These are phyloP conservation scores for Trichophyton simii DNA, from an alignment of 2,329 filamentous ascomycete genomes.

Conservation along the genomic window DNA sequence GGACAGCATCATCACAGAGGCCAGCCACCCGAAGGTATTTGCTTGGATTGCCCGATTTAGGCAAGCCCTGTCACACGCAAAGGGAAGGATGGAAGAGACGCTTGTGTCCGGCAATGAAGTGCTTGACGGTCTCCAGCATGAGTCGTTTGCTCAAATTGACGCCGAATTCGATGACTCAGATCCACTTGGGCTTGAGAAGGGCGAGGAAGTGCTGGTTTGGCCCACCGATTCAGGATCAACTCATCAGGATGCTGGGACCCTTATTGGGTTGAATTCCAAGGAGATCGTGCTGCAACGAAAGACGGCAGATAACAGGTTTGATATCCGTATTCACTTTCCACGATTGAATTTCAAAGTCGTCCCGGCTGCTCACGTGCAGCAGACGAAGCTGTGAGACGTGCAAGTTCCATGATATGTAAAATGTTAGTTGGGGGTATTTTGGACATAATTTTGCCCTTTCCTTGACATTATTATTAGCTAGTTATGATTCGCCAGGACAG, in stretches of 20 bases:
- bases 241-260: slow-evolving; percentile 46
- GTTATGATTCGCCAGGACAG: neutral
- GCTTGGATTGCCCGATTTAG: slow-evolving; percentile 54
- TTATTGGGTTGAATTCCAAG: slow-evolving; percentile 40
- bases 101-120: slow-evolving; percentile 41
- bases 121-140: slow-evolving; percentile 25
- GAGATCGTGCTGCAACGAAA: slow-evolving; percentile 49
- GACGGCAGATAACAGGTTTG: slow-evolving; percentile 27
- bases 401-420: neutral
- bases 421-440: neutral
- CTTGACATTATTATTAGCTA: neutral
- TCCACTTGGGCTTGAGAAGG: slow-evolving; percentile 41
- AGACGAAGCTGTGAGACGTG: neutral
- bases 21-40: slow-evolving; percentile 47
- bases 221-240: slow-evolving; percentile 50
- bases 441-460: neutral
- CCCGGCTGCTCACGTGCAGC: slow-evolving; percentile 1
- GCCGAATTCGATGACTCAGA: slow-evolving; percentile 39
- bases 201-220: slow-evolving; percentile 45
- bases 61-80: slow-evolving; percentile 34
- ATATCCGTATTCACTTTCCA: slow-evolving; percentile 49
- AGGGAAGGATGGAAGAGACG: slow-evolving; percentile 27
- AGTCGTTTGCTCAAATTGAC: slow-evolving; percentile 37
- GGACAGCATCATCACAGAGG: slow-evolving; percentile 38
- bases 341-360: slow-evolving; percentile 31